Conservation (phyloP, 495 filamentous ascomycete species). For the Pyronema omphalodes region DNA sequence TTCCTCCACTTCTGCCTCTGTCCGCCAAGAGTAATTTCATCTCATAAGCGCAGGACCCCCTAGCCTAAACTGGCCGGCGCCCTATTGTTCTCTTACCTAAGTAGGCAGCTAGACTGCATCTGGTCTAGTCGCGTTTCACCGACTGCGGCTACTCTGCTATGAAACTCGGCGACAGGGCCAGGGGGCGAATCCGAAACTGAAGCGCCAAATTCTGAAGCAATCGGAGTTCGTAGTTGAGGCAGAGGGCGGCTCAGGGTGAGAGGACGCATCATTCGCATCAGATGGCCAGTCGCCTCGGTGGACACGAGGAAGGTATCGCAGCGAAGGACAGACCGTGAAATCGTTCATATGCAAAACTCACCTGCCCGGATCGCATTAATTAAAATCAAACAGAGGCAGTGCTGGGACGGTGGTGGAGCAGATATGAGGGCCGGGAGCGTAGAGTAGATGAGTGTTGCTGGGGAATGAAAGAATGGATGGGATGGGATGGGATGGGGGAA, state of each 20-base stretch:
- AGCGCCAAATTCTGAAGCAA: constrained; percentile 9
- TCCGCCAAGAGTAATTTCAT: too few species aligned
- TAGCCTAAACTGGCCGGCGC: too few species aligned
- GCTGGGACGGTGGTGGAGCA: constrained; percentile 17
- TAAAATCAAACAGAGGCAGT: neutral
- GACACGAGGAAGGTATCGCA: neutral
- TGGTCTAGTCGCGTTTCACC: too few species aligned
- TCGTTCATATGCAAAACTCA: neutral
- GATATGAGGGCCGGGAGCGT: constrained; percentile 13
- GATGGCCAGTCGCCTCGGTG: neutral
- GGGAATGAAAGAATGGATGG: neutral
- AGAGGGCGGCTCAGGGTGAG: too few species aligned
- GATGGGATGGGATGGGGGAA: neutral
- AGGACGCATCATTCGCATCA: too few species aligned
- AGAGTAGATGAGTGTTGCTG: neutral
- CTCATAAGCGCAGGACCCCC: too few species aligned
- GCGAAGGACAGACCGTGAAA: neutral
- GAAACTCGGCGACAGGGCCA: constrained; percentile 3
- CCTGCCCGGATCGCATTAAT: neutral
- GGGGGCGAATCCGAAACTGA: constrained; percentile 17
- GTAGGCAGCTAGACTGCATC: too few species aligned
- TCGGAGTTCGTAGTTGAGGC: constrained; percentile 9
- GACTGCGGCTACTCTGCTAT: too few species aligned
- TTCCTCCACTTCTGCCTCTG: too few species aligned
- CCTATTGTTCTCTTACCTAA: too few species aligned